Base-by-base conservation (phyloP, 2,329 filamentous ascomycete genomes). In the Colletotrichum eremochloae region DNA sequence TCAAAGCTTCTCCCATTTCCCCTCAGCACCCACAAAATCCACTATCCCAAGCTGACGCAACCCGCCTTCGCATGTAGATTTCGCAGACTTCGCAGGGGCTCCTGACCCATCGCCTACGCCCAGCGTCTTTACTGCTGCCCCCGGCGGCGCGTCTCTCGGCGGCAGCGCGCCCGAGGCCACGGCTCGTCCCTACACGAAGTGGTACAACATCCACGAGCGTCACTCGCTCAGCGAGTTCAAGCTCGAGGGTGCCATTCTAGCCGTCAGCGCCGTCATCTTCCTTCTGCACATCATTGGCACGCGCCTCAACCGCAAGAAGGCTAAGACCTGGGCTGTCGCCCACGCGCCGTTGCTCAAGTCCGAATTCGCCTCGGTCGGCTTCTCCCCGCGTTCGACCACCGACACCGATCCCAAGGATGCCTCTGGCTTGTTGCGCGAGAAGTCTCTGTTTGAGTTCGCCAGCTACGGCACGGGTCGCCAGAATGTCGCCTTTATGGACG, bases 131-230 rank as follows among this genome's bases (percentile, higher is more conserved):
- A 83, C 84, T 63, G 81, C 85, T 61, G 81, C 82, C 58, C 82
- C 85, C 56, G 83, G 83, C 71, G 83, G 86, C 72, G 83, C 86
- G 74, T 81, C 87, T 71, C 82, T 81, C 46, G 82, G 83, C 36
- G 81, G 84, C 53, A 81, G 83, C 61, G 77, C 79, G 42, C 79
- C 82, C 24, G 86, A 88, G 72, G 85, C 84, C 56, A 86, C 87
- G 56, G 82, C 81, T 55, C 84, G 86, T 36, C 93, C 94, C 18
- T 98, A 93, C 82, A 97, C 95, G 63, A 94, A 94, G 86, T 99
- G 96, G 96, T 99, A 98, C 85, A 94, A 95, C 68, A 87, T 98
- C 74, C 96, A 97, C 88, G 95, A 98, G 88, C 94, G 96, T 79
- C 91, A 95, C 78, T 91, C 91, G 36, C 85, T 92, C 72, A 88